Evolutionary conservation across 768 basidiomycete genomes (phyloP), one percentile per base, ranked within the genome.

Genomic region (Kwoniella dejecticola): DNA sequence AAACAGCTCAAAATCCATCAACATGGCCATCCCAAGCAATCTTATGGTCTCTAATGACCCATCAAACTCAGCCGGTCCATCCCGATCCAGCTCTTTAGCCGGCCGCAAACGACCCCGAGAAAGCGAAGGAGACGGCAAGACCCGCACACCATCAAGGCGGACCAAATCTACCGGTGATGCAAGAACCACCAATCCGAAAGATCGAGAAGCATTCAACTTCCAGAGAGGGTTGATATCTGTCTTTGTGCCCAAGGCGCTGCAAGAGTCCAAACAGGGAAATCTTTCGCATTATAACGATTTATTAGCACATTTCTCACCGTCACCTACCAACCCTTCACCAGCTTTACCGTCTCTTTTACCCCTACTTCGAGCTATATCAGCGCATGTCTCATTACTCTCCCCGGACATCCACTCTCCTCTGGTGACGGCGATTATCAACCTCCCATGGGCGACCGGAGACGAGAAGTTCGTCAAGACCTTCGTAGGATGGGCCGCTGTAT

Each of bases 381-480:
- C 97, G 72, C 90, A 92, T 62, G 91, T 97, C 56, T 94, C 92
- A 24, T 85, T 90, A 41, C 82, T 99, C 30, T 67, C 73, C 19
- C 93, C 92, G 68, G 86, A 86, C 49, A 82, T 84, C 8, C 94
- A 98, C 75, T 81, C 86, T 15, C 75, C 85, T 0, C 85, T 99
- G 29, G 88, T 97, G 36, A 86, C 93, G 63, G 91, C 93, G 13
- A 85, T 98, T 60, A 83, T 97, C 42, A 84, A 83, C 63, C 83
- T 97, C 72, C 91, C 92, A 12, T 99, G 96, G 96, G 88, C 89
- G 15, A 89, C 87, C n/a, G 77, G 78, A 26, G 93, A 95, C 72
- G 84, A 84, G 30, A 81, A 82, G 31, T 89, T 95, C 66, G 92
- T 94, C 53, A 89, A 88, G 79, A 87, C 88, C 4, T 97, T 95